A percentile compares a stretch with the other conserved stretches of the same genome.
These are phyloP conservation scores for Mollisia scopiformis DNA, from an alignment of 2,329 filamentous ascomycete species.

Conservation along the genomic window DNA sequence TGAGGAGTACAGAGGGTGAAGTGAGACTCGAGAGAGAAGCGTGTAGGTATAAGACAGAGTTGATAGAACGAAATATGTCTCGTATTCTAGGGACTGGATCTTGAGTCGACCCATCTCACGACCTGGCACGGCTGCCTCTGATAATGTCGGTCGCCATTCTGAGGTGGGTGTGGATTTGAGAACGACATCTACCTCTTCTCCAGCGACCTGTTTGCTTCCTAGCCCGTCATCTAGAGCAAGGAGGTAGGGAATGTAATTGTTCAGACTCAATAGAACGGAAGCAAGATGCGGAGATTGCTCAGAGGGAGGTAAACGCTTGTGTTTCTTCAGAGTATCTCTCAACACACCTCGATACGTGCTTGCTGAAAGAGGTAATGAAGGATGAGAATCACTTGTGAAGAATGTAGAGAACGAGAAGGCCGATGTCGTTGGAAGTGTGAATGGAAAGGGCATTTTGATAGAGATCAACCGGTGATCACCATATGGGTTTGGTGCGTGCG, in stretches of 20 bases:
- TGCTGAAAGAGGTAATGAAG: constrained; percentile 80
- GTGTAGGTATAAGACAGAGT: constrained; percentile 77
- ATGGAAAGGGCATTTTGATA: constrained; percentile 80
- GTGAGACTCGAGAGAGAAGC: constrained; percentile 69
- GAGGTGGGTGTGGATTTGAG: constrained; percentile 64
- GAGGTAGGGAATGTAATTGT: constrained; percentile 82
- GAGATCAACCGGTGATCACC: background rate
- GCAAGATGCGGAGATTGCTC: constrained; percentile 73
- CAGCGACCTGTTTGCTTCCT: constrained; percentile 53
- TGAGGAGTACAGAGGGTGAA: constrained; percentile 74
- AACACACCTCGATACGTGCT: constrained; percentile 85
- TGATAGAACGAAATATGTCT: constrained; percentile 78
- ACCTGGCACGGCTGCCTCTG: constrained; percentile 63
- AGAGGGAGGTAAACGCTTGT: constrained; percentile 80
- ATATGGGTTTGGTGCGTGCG: background rate
- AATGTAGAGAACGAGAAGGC: constrained; percentile 79
- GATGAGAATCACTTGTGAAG: constrained; percentile 81
- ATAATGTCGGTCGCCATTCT: constrained; percentile 84
- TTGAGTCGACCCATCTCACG: constrained; percentile 69
- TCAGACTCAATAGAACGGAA: constrained; percentile 69
- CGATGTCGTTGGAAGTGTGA: constrained; percentile 86
- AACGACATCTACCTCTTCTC: constrained; percentile 70
- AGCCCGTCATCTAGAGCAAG: constrained; percentile 76
- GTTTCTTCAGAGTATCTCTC: constrained; percentile 80
- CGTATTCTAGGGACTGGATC: constrained; percentile 76